Percentiles rank a stretch among this genome's conserved stretches.
Evolutionary conservation across 2,329 filamentous ascomycete genomes (phyloP).

Genomic region (Botrytis aclada): DNA sequence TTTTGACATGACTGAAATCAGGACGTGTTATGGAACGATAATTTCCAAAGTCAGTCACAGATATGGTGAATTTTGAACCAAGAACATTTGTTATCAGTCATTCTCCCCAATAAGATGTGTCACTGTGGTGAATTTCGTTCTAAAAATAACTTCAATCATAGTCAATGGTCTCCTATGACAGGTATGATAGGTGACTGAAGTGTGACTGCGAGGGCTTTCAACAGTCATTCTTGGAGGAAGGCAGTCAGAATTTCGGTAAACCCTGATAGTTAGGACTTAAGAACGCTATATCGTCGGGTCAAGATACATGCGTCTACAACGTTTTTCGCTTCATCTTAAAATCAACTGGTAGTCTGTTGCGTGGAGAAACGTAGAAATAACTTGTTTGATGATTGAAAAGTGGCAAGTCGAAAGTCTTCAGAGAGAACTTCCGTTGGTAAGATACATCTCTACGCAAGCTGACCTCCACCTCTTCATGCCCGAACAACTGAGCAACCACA

Average conservation of each 20-base stretch:
- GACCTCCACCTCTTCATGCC: too few species aligned
- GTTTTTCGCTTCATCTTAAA: too few species aligned
- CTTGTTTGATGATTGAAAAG: too few species aligned
- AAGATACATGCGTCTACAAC: too few species aligned
- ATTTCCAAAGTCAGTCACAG: not conserved
- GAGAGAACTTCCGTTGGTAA: too few species aligned
- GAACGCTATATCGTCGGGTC: too few species aligned
- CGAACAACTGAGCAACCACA: too few species aligned
- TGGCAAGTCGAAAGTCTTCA: too few species aligned
- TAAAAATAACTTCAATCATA: not conserved
- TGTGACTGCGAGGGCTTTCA: not conserved
- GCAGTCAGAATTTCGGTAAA: not conserved
- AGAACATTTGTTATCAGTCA: not conserved
- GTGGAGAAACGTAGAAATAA: too few species aligned
- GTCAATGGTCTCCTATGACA: accelerated
- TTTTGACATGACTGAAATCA: not conserved
- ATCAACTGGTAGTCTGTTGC: too few species aligned
- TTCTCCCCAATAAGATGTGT: not conserved
- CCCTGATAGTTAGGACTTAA: too few species aligned
- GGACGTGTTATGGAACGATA: not conserved
- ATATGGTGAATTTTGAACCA: not conserved
- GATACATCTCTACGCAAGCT: too few species aligned
- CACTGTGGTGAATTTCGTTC: not conserved
- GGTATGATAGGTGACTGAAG: not conserved
- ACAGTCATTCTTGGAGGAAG: not conserved